These are phyloP conservation scores for Ceratocystis colombiana DNA, from an alignment of 2,329 filamentous ascomycete species.

Conservation along the genomic window DNA sequence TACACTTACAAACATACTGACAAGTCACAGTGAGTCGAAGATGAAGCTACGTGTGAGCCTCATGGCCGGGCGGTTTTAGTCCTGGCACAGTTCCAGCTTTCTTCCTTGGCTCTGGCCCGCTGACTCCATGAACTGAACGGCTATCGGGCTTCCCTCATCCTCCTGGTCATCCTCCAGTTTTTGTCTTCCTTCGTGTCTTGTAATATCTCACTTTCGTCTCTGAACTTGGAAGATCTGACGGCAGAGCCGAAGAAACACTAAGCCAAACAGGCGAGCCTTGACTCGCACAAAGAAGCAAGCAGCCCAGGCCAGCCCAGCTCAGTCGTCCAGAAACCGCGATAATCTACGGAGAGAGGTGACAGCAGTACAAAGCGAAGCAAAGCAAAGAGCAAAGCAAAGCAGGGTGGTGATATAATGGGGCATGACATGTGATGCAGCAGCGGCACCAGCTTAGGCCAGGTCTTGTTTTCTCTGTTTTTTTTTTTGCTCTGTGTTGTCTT, in stretches of 20 bases:
- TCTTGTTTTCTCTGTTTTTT: not conserved
- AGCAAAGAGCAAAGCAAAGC: not conserved
- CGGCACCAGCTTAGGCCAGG: not conserved
- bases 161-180: not conserved
- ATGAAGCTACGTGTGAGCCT: not conserved
- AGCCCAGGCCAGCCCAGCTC: not conserved
- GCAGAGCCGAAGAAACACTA: constrained; percentile 6
- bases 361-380: not conserved
- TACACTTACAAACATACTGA: not conserved
- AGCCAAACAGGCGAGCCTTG: constrained; percentile 3
- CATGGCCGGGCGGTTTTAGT: not conserved
- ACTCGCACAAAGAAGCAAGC: not conserved
- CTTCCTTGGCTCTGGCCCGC: not conserved
- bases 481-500: too few species aligned
- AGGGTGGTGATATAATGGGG: not conserved
- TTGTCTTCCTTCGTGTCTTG: not conserved
- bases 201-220: not conserved
- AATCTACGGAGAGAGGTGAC: not conserved
- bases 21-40: not conserved
- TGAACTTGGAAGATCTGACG: constrained; percentile 1
- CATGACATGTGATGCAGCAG: constrained; percentile 6
- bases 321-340: not conserved
- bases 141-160: constrained; percentile 6
- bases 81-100: not conserved
- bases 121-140: not conserved